Evolutionary conservation across 345 rosid genomes (phyloP), one percentile per base, ranked within the genome.

Genomic region (Eucalyptus decipiens): DNA sequence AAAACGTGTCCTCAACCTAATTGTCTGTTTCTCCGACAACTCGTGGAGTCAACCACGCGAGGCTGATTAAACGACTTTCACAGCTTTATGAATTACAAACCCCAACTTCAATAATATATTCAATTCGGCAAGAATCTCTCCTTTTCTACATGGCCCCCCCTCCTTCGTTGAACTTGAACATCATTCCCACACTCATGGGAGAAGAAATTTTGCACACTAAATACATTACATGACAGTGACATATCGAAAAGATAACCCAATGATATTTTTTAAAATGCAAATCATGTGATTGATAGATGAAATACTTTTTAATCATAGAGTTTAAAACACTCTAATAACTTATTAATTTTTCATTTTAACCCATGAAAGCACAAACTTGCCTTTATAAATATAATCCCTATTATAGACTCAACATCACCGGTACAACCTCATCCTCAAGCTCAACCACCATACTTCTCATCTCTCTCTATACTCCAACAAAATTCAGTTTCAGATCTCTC

Each of bases 401-500:
- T 21, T 37, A 37, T 37, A 76, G 83, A 37, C 47, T 37, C 83
- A 37, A 37, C 45, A 76, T 37, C 83, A 76, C 47, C 15, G 7
- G 43, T 21, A 37, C 87, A 40, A 42, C 49, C 37, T 58, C 88
- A 87, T 87, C 13, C 54, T 42, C 32, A 60, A 28, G 49, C 69
- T 60, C 88, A 58, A 24, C 65, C 60, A 7, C 90, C 88, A 23
- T 91, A 92, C 94, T 8, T 93, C 83, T 72, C 45, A 72, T 67
- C 83, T 76, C 47, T 96, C 4, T 92, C 93, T 88, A 88, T 72
- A 52, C 52, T 95, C 98, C 98, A 11, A 19, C 81, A 69, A 69
- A 69, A 34, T 69, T 34, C 43, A 69, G 26, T 4, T 88, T 81
- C 86, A 23, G 58, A 50, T 86, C 12, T 76, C 48, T 34, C 21